Conservation (phyloP, 1,284 basidiomycete species). For the Ustilago loliicola region DNA sequence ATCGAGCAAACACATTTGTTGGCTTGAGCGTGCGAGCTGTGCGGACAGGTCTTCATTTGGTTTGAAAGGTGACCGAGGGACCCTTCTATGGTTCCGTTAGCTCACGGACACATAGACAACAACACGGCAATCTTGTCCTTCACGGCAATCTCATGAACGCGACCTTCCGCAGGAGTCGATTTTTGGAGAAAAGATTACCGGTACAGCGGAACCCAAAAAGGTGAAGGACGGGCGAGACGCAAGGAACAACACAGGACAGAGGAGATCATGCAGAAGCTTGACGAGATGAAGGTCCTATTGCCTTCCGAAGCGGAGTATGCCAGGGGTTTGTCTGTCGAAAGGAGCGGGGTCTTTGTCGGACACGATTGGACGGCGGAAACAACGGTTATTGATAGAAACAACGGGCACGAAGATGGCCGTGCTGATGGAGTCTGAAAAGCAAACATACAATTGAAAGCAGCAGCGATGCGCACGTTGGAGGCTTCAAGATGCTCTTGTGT, state of each 20-base stretch:
- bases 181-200: not conserved
- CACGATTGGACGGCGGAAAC: not conserved
- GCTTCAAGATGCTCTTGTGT: too few species aligned
- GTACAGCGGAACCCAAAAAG: too few species aligned
- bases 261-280: not conserved
- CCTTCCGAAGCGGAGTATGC: not conserved
- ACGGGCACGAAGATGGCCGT: not conserved
- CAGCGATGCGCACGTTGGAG: too few species aligned
- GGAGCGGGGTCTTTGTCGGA: not conserved
- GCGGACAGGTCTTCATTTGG: not conserved
- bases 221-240: too few species aligned
- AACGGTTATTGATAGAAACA: not conserved
- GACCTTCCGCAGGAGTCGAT: not conserved
- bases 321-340: not conserved
- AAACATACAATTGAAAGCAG: not conserved
- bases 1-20: constrained; percentile 1
- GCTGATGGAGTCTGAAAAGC: not conserved
- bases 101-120: not conserved
- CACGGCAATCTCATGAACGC: not conserved
- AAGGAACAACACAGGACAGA: not conserved
- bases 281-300: not conserved
- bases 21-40: not conserved
- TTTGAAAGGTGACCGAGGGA: not conserved
- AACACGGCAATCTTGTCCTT: constrained; percentile 9
- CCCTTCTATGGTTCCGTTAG: not conserved